Evolutionary conservation across 345 rosid species (phyloP), one percentile per base, ranked within the genome.

Genomic region (Alliaria petiolata): DNA sequence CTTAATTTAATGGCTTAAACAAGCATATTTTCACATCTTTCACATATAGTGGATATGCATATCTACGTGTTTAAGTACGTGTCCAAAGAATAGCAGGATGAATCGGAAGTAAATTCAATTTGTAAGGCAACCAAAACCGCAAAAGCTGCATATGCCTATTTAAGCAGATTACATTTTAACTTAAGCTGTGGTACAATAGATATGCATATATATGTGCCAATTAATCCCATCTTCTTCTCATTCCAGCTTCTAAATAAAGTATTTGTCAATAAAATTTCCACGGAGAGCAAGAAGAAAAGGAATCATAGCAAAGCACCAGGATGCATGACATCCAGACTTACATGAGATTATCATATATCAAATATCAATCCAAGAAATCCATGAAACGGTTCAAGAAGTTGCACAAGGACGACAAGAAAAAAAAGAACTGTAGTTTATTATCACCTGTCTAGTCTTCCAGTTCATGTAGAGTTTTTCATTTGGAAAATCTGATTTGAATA

Each of bases 371-470:
- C 50, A 61, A 33, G 31, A 16, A 49, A 36, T 25, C 14, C 59
- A 30, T 3, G 51, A 42, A 75, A 58, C 31, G 25, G 59, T 51
- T 44, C 39, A 58, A 25, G 64, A 55, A 44, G 58, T 13, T 31
- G 50, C 53, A 30, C 13, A 64, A 58, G 55, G 43, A 26, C 28
- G 15, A 80, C 40, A 65, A 89, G 86, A 81, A 17, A 33, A 72
- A 40, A 62, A 39, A 52, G 39, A 25, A 49, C 8, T 13, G 40
- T 50, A 45, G 49, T 38, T 52, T 13, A 71, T 60, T 20, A 55
- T 56, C 80, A 91, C 98, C 95, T 91, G 95, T 78, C 98, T 91
- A 72, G 75, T 82, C 81, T 83, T 91, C 98, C 98, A 93, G 71
- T 89, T 87, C 78, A 81, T 53, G 81, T 91, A 91, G 68, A 82